These are phyloP conservation scores for Camillea tinctor DNA, from an alignment of 2,329 filamentous ascomycete genomes.

Conservation along the genomic window DNA sequence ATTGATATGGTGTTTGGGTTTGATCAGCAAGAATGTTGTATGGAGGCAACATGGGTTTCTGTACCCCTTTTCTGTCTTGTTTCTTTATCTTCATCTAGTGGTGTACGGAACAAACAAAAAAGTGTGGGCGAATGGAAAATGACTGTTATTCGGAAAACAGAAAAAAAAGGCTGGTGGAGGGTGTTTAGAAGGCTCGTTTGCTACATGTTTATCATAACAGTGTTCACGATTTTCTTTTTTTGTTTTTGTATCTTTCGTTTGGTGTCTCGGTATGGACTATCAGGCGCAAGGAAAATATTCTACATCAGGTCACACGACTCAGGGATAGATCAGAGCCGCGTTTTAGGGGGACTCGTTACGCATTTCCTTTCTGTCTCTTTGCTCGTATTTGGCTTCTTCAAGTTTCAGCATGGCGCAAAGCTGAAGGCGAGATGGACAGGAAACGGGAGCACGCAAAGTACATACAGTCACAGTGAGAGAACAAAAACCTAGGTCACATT, in stretches of 20 bases:
- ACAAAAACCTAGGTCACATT: slow-evolving; percentile 15
- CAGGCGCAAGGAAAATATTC: slow-evolving; percentile 4
- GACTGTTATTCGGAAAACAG: slow-evolving; percentile 1
- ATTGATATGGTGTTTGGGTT: background rate
- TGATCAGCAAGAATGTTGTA: background rate
- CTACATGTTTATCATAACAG: slow-evolving; percentile 10
- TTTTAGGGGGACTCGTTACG: background rate
- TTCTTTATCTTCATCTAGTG: background rate
- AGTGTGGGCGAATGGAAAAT: background rate
- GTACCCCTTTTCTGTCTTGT: background rate
- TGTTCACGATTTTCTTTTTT: slow-evolving; percentile 18
- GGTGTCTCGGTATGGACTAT: slow-evolving; percentile 14
- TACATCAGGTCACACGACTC: slow-evolving; percentile 6
- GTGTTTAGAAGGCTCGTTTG: slow-evolving; percentile 4
- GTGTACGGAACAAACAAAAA: background rate
- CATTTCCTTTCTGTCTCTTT: background rate
- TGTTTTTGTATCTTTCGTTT: slow-evolving; percentile 12
- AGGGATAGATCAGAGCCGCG: background rate
- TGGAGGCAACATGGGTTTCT: background rate
- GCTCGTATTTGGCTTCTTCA: slow-evolving; percentile 5
- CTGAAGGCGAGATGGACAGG: background rate
- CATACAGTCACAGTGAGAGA: background rate
- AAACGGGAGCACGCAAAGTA: background rate
- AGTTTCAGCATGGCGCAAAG: slow-evolving; percentile 14
- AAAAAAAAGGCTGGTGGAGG: slow-evolving; percentile 1